Evolutionary conservation across 2,329 filamentous ascomycete genomes (phyloP), one percentile per base, ranked within the genome.

Genomic region (Pestalotiopsis sp.): DNA sequence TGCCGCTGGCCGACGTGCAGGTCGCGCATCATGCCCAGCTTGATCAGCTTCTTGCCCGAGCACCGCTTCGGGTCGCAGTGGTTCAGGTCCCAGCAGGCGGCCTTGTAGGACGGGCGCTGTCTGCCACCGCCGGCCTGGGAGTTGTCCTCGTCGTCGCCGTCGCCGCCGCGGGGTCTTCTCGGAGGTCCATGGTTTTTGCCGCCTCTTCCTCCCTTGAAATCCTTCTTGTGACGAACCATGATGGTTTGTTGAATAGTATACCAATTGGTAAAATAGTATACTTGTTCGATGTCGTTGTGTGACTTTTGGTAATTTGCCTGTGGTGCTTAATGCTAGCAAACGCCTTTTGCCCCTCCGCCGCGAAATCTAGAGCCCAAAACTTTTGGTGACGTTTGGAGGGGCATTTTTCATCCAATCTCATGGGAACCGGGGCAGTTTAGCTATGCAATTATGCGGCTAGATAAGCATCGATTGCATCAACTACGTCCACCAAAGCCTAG

Each of bases 201-300:
- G 77, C 93, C 92, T 78, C 92, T 86, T 67, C 88, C 85, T 78
- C 91, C 89, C 74, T 87, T 87, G 82, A 62, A 62, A 36, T 98
- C 95, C 82, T 98, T 98, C 83, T 98, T 98, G 83, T 98, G 95
- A 70, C 95, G 93, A 67, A 98, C 94, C 95, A 97, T 98, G 14
- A 17, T 62, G 27, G n/a, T n/a, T 4, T 36, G 0, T 20, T 36
- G 17, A 36, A 39, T 2, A 62, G n/a, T n/a, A 39, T 13, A 62
- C 59, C 11, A 36, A n/a, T 7, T 4, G 11, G 4, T 36, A 39
- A 20, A 13, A 14, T 14, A 4, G 17, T 27, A 1, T n/a, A 60
- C 14, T 36, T 27, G 14, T 27, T 13, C 6, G 27, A 17, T 27
- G 27, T 13, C 25, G 20, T 59, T 12, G 25, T 25, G 23, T 36